Evolutionary conservation across 129 eudicot genomes (phyloP).

Genomic region (Flaveria ramosissima): DNA sequence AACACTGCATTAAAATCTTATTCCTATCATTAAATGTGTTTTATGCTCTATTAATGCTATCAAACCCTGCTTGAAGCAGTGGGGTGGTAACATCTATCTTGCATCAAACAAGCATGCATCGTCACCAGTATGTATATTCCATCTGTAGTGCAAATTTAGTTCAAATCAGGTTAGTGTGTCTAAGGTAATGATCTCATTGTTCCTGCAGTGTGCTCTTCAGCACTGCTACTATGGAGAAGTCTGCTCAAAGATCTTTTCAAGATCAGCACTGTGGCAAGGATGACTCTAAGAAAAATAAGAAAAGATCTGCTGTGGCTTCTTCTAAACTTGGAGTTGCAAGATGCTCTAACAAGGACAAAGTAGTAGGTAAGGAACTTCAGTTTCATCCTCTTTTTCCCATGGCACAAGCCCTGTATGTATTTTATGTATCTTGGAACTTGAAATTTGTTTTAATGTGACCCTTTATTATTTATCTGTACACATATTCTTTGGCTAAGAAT

Average conservation of each 20-base stretch:
- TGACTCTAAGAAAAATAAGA: slow-evolving; percentile 18
- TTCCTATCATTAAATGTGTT: neutral
- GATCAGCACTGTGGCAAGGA: neutral
- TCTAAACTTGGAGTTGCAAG: slow-evolving; percentile 29
- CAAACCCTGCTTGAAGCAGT: neutral
- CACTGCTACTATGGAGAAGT: slow-evolving; percentile 24
- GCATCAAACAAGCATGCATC: slow-evolving; percentile 10
- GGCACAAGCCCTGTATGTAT: neutral
- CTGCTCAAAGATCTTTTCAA: neutral
- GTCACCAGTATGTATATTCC: neutral
- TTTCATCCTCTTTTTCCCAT: neutral
- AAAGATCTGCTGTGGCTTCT: slow-evolving; percentile 24
- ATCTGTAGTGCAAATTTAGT: slow-evolving; percentile 4
- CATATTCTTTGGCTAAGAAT: slow-evolving; percentile 1
- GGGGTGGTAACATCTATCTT: neutral
- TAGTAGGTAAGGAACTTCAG: slow-evolving; percentile 29
- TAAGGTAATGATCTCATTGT: slow-evolving; percentile 5
- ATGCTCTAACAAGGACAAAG: slow-evolving; percentile 28
- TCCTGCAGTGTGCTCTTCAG: slow-evolving; percentile 9
- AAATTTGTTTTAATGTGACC: neutral
- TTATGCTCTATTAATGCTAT: neutral
- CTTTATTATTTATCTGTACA: neutral
- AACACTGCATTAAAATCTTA: slow-evolving; percentile 4
- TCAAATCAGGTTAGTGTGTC: neutral
- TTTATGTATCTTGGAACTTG: slow-evolving; percentile 9